phyloP scores from a whole-genome alignment of 2,329 filamentous ascomycete genomes.

The Hypocreales sp. region DNA sequence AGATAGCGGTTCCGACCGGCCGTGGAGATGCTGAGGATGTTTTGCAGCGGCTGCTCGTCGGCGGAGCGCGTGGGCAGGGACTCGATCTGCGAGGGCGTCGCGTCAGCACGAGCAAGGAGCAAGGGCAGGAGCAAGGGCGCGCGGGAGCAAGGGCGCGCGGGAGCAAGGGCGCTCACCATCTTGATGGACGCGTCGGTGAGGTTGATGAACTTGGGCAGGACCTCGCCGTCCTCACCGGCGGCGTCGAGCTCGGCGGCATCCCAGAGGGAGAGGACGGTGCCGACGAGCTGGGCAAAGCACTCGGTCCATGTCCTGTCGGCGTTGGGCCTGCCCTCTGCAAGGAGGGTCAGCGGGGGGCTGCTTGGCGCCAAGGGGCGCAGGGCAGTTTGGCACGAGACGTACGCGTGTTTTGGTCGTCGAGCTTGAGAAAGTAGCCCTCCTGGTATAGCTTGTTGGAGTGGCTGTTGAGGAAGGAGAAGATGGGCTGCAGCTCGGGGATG shows the following conservation, averaged over 20 bases:
- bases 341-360: neutral
- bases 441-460: slow-evolving; percentile 95
- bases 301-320: slow-evolving; percentile 83
- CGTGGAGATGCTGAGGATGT: slow-evolving; percentile 90
- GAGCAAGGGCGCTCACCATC: slow-evolving; percentile 49
- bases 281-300: slow-evolving; percentile 92
- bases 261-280: slow-evolving; percentile 90
- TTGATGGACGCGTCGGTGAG: slow-evolving; percentile 94
- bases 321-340: slow-evolving; percentile 69
- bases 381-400: slow-evolving; percentile 22
- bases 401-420: slow-evolving; percentile 90
- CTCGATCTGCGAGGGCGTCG: slow-evolving; percentile 49
- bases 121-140: neutral
- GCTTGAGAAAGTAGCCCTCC: slow-evolving; percentile 92
- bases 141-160: neutral
- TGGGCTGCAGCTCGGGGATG: slow-evolving; percentile 81
- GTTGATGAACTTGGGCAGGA: slow-evolving; percentile 88
- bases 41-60: slow-evolving; percentile 70
- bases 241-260: slow-evolving; percentile 84
- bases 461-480: slow-evolving; percentile 87
- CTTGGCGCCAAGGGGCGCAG: neutral
- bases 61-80: slow-evolving; percentile 70
- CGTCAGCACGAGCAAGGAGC: neutral
- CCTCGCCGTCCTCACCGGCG: slow-evolving; percentile 70
- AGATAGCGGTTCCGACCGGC: slow-evolving; percentile 92